Evolutionary conservation across 257 asterid species (phyloP), one percentile per base, ranked within the genome.

Genomic region (Marsdenia floribunda): DNA sequence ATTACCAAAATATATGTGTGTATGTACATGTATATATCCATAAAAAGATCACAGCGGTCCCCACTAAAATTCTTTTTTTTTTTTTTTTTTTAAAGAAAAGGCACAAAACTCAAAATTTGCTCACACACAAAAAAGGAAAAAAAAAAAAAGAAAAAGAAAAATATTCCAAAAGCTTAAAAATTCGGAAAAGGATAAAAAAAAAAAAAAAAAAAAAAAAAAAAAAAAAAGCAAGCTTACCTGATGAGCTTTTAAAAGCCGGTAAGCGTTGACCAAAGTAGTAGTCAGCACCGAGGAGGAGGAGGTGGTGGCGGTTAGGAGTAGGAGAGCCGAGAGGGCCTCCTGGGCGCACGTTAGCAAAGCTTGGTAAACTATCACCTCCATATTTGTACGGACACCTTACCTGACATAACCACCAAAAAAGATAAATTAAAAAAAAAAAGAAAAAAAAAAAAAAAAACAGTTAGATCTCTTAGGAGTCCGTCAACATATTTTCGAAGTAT

Each of bases 301-400:
- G 33, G 33, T 29, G 33, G 69, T 8, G 22, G 68, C 50, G 40
- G 22, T 70, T 26, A 70, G 75, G 72, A 75, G 7, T 13, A 80
- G 64, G 35, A 85, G 76, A 24, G 80, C 38, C 54, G 82, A 58
- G 4, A 75, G 74, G 78, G 81, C 57, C 76, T 81, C 76, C 73
- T 35, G 70, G 50, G 93, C 88, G 89, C 87, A 86, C 75, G 88
- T 87, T 86, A 89, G 91, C 86, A 80, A 52, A 64, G 77, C 68
- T 71, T 75, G 79, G 77, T 78, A 75, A 74, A 81, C 86, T 50
- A 80, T 78, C 78, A 81, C 82, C 84, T 83, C 91, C 96, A 88
- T 71, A 55, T 88, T 42, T 73, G 82, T 86, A 70, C 83, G 77
- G 80, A 55, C 59, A 47, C 50, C 37, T 15, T 58, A 71, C 85